Base-by-base conservation (phyloP, 208 protist species). In the Jaenimonas drosophilae region DNA sequence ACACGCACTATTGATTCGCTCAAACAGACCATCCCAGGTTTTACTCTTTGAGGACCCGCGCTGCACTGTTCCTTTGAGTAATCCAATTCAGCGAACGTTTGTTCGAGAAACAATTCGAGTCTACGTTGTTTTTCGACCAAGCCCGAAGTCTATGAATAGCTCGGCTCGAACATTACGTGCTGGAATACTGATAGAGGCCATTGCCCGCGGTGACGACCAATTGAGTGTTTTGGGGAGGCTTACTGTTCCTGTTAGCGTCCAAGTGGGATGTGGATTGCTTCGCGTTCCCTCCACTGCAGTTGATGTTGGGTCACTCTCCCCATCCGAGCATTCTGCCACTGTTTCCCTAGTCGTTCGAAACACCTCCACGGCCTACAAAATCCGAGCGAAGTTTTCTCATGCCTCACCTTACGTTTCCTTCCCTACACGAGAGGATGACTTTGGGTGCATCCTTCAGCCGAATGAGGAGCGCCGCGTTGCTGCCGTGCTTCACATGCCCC, bases 171-270 rank as follows among this genome's bases (percentile, higher is more conserved):
- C 62, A 7, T 59, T 88, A 16, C 59, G 53, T 19, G 76, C 64
- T 19, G 84, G 84, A n/a, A 63, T 89, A 20, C 49, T 87, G 4
- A 60, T 92, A 6, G 84, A 92, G 45, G 71, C 74, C 0, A 58
- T 92, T 9, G 54, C 67, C 4, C 32, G 63, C 16, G 4, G n/a
- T n/a, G n/a, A n/a, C n/a, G n/a, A n/a, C n/a, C n/a, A n/a, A n/a
- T n/a, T n/a, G n/a, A n/a, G n/a, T n/a, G n/a, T n/a, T n/a, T n/a
- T n/a, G n/a, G n/a, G n/a, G n/a, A n/a, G n/a, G n/a, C n/a, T n/a
- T n/a, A n/a, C n/a, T n/a, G n/a, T n/a, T n/a, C n/a, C n/a, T n/a
- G n/a, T n/a, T n/a, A n/a, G n/a, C n/a, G n/a, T n/a, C n/a, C n/a
- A n/a, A n/a, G n/a, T n/a, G n/a, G n/a, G n/a, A n/a, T n/a, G n/a